Conservation (phyloP, 257 asterid species). For the Datura wrightii region DNA sequence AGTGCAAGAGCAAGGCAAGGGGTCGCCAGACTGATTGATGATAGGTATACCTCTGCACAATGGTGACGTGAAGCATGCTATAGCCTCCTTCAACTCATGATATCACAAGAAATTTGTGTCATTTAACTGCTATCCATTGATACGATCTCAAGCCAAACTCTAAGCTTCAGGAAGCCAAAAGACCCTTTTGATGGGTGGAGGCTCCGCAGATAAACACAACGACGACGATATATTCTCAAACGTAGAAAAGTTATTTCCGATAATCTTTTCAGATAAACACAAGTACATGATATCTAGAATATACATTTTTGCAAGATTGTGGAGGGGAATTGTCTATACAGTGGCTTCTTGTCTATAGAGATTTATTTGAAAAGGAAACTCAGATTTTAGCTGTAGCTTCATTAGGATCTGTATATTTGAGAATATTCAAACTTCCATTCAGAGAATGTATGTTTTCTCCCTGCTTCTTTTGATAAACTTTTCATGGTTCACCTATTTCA, state of each 20-base stretch:
- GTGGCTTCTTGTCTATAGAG: neutral
- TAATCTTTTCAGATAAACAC: neutral
- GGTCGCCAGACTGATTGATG: neutral
- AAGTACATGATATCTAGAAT: neutral
- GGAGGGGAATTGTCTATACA: neutral
- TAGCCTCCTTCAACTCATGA: neutral
- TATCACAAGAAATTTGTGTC: neutral
- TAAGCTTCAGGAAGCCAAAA: neutral
- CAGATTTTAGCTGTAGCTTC: slow-evolving; percentile 22
- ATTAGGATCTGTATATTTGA: neutral
- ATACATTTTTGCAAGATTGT: neutral
- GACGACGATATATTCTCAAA: no score
- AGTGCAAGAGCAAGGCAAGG: neutral
- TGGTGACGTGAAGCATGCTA: neutral
- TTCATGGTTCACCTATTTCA: neutral
- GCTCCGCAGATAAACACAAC: neutral
- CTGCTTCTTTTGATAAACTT: neutral
- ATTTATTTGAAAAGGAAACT: slow-evolving; percentile 7
- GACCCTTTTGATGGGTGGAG: neutral
- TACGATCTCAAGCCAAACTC: neutral
- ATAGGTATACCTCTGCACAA: neutral
- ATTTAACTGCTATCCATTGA: neutral
- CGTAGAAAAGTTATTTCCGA: no score
- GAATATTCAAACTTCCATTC: neutral
- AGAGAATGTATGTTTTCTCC: neutral